A percentile compares a stretch with the other conserved stretches of the same genome.
Evolutionary conservation across 371 early-diverging fungal genomes (phyloP).

Genomic region (Mortierella sp.): DNA sequence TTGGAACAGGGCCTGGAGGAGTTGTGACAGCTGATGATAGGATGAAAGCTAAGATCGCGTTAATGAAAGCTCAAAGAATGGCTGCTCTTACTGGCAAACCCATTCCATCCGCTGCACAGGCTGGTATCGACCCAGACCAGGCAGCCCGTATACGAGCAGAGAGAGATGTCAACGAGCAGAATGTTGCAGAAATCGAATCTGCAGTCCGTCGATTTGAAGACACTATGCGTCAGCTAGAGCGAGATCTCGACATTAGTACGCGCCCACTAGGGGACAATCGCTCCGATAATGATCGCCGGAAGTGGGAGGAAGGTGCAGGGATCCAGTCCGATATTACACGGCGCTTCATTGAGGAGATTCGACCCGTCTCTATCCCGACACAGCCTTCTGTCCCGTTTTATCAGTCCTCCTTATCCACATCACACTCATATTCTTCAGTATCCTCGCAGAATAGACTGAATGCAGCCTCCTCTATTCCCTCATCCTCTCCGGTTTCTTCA

Average conservation of each 20-base stretch:
- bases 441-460: slow-evolving; percentile 1
- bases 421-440: slow-evolving; percentile 4
- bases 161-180: slow-evolving; percentile 55
- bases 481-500: slow-evolving; percentile 17
- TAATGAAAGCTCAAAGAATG: slow-evolving; percentile 69
- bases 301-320: slow-evolving; percentile 65
- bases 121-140: slow-evolving; percentile 62
- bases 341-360: slow-evolving; percentile 57
- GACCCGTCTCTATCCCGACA: background rate
- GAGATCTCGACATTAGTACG: slow-evolving; percentile 56
- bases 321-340: slow-evolving; percentile 52
- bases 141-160: slow-evolving; percentile 65
- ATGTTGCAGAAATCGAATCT: slow-evolving; percentile 59
- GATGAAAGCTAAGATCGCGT: slow-evolving; percentile 62
- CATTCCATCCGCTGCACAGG: slow-evolving; percentile 39
- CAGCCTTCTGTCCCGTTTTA: slow-evolving; percentile 3
- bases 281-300: slow-evolving; percentile 44
- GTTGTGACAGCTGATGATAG: slow-evolving; percentile 69
- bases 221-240: slow-evolving; percentile 52
- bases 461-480: slow-evolving; percentile 2
- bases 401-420: slow-evolving; percentile 15
- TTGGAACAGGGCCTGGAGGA: slow-evolving; percentile 73
- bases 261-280: slow-evolving; percentile 32
- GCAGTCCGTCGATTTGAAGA: slow-evolving; percentile 60
- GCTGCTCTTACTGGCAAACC: slow-evolving; percentile 74